Percentiles rank a stretch among this genome's conserved stretches.
These are phyloP conservation scores for Sarocladium kiliense DNA, from an alignment of 2,329 filamentous ascomycete genomes.

Conservation along the genomic window DNA sequence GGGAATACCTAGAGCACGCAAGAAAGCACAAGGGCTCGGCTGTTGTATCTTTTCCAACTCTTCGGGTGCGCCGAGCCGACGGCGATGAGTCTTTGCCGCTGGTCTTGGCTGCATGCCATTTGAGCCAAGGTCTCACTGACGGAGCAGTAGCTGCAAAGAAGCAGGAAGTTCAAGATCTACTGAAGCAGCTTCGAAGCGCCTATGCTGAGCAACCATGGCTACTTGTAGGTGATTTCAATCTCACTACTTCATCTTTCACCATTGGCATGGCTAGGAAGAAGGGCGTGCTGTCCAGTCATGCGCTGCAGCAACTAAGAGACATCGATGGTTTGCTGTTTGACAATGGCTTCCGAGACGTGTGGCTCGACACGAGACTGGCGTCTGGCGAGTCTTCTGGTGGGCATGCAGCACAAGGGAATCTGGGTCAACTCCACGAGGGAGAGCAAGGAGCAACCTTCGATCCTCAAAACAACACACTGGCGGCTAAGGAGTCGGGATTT, in stretches of 20 bases:
- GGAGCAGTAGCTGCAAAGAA: conserved; percentile 52
- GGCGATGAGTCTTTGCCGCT: conserved; percentile 28
- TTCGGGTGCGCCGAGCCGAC: conserved; percentile 12
- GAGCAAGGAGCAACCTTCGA: conserved; percentile 64
- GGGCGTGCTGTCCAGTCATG: conserved; percentile 47
- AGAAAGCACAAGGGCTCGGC: conserved; percentile 54
- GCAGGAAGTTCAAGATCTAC: conserved; percentile 40
- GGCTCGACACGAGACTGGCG: conserved; percentile 40
- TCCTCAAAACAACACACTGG: conserved; percentile 50
- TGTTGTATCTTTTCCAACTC: conserved; percentile 36
- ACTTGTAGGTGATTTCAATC: conserved; percentile 60
- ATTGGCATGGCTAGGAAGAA: conserved; percentile 47
- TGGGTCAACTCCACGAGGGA: conserved; percentile 42
- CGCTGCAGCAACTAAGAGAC: conserved; percentile 33
- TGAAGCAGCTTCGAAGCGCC: background rate
- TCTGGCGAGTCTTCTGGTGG: conserved; percentile 33
- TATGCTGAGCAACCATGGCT: conserved; percentile 40
- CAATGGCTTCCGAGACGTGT: conserved; percentile 46
- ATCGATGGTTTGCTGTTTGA: conserved; percentile 43
- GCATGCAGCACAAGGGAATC: conserved; percentile 18
- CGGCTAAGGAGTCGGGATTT: conserved; percentile 41
- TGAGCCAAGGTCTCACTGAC: conserved; percentile 57
- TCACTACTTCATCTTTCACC: conserved; percentile 53
- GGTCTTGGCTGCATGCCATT: conserved; percentile 53
- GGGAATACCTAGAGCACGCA: conserved; percentile 48